Evolutionary conservation across 1,139 yeast species (phyloP).

Genomic region (Candida buenavistaensis): DNA sequence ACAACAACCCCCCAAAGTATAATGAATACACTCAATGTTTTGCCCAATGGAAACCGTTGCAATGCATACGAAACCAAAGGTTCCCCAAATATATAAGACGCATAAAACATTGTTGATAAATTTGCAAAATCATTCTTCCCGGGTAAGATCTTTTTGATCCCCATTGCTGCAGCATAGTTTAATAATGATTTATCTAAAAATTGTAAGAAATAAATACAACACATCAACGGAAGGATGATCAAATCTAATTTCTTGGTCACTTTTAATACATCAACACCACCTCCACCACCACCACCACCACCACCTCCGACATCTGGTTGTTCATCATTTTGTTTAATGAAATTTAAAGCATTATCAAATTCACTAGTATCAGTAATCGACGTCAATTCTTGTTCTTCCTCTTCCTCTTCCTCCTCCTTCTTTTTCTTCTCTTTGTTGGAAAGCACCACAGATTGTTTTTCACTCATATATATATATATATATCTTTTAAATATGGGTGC

Average conservation of each 20-base stretch:
- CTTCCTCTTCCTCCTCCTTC: too few species aligned
- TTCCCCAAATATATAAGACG: slow-evolving; percentile 49
- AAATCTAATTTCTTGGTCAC: slow-evolving; percentile 28
- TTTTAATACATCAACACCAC: slow-evolving; percentile 9
- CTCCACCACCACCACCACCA: too few species aligned
- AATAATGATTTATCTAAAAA: slow-evolving; percentile 45
- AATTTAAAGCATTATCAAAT: slow-evolving; percentile 15
- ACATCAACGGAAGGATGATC: slow-evolving; percentile 33
- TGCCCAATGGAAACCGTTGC: slow-evolving; percentile 41
- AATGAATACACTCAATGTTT: slow-evolving; percentile 36
- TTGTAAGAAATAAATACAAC: slow-evolving; percentile 43
- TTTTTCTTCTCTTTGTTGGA: neutral
- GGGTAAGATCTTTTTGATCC: slow-evolving; percentile 34
- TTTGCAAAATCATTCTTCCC: slow-evolving; percentile 39
- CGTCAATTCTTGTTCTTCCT: too few species aligned
- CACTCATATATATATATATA: neutral
- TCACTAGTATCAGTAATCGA: slow-evolving; percentile 6
- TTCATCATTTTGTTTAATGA: slow-evolving; percentile 8
- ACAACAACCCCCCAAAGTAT: slow-evolving; percentile 45
- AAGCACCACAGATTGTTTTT: neutral
- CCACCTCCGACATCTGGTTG: too few species aligned
- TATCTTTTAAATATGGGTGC: too few species aligned
- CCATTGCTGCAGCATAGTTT: slow-evolving; percentile 54
- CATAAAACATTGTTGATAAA: slow-evolving; percentile 43
- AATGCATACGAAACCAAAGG: slow-evolving; percentile 40